Percentiles rank a stretch among this genome's conserved stretches.
Evolutionary conservation across 2,329 filamentous ascomycete species (phyloP).

Genomic region (Myriosclerotinia scirpicola): DNA sequence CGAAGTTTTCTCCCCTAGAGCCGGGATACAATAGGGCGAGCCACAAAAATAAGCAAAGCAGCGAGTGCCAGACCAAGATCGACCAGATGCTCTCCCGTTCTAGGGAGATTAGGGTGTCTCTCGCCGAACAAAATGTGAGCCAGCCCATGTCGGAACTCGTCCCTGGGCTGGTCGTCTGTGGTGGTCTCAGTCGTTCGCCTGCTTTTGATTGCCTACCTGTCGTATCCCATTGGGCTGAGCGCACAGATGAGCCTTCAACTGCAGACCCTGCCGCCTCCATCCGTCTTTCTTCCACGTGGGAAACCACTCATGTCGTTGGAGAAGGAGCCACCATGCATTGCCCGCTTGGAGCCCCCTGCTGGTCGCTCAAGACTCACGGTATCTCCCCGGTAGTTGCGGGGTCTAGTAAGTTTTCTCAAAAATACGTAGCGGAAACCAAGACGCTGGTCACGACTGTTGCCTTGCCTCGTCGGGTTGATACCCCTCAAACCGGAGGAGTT

Average conservation of each 20-base stretch:
- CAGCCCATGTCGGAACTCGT: neutral
- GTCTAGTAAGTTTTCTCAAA: constrained; percentile 10
- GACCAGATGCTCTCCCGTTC: neutral
- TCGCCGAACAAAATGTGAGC: neutral
- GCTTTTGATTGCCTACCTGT: constrained; percentile 17
- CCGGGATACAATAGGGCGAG: neutral
- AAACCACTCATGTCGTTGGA: neutral
- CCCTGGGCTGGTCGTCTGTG: neutral
- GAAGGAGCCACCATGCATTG: constrained; percentile 16
- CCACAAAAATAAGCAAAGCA: neutral
- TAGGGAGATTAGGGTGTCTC: neutral
- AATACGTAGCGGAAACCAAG: neutral
- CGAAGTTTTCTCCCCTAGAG: neutral
- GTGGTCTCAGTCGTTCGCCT: constrained; percentile 14
- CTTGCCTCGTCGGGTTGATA: constrained; percentile 5
- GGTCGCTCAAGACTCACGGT: constrained; percentile 1
- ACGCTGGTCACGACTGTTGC: constrained; percentile 7
- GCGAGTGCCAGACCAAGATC: neutral
- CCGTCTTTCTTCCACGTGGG: neutral
- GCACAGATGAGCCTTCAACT: neutral
- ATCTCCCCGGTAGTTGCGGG: neutral
- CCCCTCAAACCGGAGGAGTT: constrained; percentile 5
- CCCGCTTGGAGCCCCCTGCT: constrained; percentile 5
- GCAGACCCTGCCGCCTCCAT: neutral
- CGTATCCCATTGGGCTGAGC: constrained; percentile 15